Conservation (phyloP, 2,329 filamentous ascomycete genomes). For the Diaporthe aspalathi region DNA sequence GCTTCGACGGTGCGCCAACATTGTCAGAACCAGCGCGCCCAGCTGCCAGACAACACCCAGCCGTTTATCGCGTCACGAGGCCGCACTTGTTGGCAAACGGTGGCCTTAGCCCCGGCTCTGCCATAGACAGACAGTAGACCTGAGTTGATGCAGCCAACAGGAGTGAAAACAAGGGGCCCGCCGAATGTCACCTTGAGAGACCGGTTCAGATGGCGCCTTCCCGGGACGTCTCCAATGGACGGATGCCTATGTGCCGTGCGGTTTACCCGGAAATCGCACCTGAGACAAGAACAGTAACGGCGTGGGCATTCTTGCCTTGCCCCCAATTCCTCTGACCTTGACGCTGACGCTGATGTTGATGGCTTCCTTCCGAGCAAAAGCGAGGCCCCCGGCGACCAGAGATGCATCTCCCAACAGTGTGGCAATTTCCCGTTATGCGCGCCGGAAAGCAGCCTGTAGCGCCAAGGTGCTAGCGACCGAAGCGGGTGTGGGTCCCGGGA, state of each 20-base stretch:
- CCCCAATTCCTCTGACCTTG: background rate
- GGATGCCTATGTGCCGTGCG: conserved; percentile 20
- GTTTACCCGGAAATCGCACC: conserved; percentile 12
- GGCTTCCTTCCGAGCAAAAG: conserved; percentile 5
- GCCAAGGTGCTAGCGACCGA: conserved; percentile 29
- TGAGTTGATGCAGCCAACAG: background rate
- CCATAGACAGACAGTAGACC: background rate
- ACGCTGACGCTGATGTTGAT: background rate
- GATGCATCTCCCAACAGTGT: conserved; percentile 7
- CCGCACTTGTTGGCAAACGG: background rate
- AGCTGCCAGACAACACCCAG: background rate
- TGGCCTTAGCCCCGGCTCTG: background rate
- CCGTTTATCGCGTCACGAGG: background rate
- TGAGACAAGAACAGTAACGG: conserved; percentile 25
- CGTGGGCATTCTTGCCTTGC: background rate
- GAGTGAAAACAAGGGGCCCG: conserved; percentile 8
- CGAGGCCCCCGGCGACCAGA: conserved; percentile 5
- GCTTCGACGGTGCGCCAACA: background rate
- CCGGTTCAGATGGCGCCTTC: conserved; percentile 4
- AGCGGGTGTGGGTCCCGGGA: conserved; percentile 25
- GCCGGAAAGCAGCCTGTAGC: conserved; percentile 16
- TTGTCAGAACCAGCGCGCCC: background rate
- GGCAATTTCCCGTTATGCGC: conserved; percentile 14
- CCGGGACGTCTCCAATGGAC: conserved; percentile 22
- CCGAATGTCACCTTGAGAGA: conserved; percentile 16